Evolutionary conservation across 2,329 filamentous ascomycete genomes (phyloP).

Genomic region (Colletotrichum sansevieriae): DNA sequence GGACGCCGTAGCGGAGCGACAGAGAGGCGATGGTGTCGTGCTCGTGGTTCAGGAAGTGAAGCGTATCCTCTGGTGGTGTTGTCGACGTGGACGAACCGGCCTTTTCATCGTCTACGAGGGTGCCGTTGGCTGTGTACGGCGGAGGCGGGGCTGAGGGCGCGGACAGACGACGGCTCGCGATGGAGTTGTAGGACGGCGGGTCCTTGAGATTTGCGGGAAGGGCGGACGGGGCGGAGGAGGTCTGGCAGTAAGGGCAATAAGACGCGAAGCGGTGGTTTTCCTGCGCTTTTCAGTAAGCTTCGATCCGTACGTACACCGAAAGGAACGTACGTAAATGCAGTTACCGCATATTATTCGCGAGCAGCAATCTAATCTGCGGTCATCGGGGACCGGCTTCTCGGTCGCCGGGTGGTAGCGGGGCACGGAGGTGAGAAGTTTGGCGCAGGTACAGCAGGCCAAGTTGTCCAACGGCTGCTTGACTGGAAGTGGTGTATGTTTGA

Average conservation of each 20-base stretch:
- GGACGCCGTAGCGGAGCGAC: conserved; percentile 79
- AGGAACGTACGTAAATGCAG: conserved; percentile 71
- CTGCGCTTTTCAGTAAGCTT: conserved; percentile 50
- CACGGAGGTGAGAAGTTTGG: conserved; percentile 68
- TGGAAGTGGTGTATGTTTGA: background rate
- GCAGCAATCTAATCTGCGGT: conserved; percentile 77
- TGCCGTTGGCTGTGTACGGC: conserved; percentile 51
- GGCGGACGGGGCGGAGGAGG: conserved; percentile 69
- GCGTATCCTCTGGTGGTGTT: conserved; percentile 68
- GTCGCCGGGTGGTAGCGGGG: conserved; percentile 64
- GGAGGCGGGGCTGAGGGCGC: conserved; percentile 52
- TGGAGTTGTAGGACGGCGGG: conserved; percentile 73
- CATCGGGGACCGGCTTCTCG: conserved; percentile 71
- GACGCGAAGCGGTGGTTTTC: conserved; percentile 76
- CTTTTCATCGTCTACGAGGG: conserved; percentile 48
- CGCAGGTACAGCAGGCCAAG: conserved; percentile 78
- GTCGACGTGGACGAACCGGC: conserved; percentile 31
- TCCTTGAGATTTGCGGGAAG: conserved; percentile 74
- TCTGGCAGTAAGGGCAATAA: conserved; percentile 82
- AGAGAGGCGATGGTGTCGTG: conserved; percentile 77
- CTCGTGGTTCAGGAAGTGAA: conserved; percentile 81
- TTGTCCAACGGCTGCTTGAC: conserved; percentile 12
- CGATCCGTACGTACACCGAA: background rate
- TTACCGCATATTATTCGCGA: conserved; percentile 76
- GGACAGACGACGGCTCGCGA: conserved; percentile 44